Evolutionary conservation across 2,329 filamentous ascomycete genomes (phyloP).

Genomic region (Didymosphaeria variabile): DNA sequence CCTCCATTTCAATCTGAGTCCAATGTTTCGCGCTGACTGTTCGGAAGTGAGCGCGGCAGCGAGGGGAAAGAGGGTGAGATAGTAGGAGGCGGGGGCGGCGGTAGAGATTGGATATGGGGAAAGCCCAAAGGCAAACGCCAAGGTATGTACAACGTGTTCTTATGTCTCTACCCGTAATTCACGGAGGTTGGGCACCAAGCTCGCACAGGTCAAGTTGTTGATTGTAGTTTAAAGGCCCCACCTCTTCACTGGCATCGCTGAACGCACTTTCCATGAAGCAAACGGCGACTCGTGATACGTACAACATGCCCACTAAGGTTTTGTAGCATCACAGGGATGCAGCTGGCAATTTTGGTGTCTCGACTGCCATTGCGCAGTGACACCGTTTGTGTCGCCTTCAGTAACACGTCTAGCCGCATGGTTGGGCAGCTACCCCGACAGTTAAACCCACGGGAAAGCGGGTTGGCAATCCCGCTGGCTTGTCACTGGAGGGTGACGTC

Average conservation of each 20-base stretch:
- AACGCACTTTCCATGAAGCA: background rate
- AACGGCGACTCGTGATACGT: background rate
- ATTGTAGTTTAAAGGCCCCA: background rate
- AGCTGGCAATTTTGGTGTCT: background rate
- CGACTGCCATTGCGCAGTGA: background rate
- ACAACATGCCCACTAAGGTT: background rate
- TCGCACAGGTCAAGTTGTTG: background rate
- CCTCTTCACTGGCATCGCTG: background rate
- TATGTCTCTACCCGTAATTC: background rate
- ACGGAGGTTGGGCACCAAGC: background rate
- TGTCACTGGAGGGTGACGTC: too few species aligned
- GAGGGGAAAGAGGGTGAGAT: background rate
- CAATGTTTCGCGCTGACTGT: background rate
- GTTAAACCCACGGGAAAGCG: too few species aligned
- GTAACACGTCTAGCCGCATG: background rate
- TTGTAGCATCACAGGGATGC: background rate
- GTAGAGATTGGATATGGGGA: background rate
- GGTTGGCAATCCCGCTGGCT: background rate
- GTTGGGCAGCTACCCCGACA: background rate
- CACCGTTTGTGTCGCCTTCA: conserved; percentile 7
- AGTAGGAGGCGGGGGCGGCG: background rate
- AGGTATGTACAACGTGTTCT: background rate
- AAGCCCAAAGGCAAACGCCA: background rate
- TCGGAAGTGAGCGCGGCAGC: background rate
- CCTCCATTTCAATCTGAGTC: background rate